phyloP scores from a whole-genome alignment of 108 stramenopile genomes.

The Nitzschia sp. region DNA sequence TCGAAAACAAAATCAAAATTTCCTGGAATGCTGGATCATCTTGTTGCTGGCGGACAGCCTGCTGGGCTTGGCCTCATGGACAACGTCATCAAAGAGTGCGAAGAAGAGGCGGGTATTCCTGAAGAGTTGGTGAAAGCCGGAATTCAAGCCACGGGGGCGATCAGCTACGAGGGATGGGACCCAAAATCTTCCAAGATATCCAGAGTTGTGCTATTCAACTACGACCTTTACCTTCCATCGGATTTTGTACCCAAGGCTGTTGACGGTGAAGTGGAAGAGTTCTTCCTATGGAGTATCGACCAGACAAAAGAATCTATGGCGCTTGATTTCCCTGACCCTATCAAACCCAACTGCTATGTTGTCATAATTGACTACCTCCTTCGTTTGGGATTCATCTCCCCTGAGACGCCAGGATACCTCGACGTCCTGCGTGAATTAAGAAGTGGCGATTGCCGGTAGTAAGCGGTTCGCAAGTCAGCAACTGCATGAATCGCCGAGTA shows the following conservation, averaged over 20 bases:
- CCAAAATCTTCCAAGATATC: conserved; percentile 45
- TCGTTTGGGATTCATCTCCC: conserved; percentile 57
- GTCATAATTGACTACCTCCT: conserved; percentile 87
- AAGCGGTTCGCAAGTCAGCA: too few species aligned
- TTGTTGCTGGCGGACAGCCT: conserved; percentile 90
- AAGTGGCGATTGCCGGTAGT: conserved; percentile 64
- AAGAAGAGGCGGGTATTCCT: conserved; percentile 88
- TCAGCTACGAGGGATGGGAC: conserved; percentile 66
- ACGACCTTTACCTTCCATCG: conserved; percentile 76
- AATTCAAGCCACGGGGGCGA: conserved; percentile 67
- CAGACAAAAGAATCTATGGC: conserved; percentile 63
- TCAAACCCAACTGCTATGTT: conserved; percentile 90
- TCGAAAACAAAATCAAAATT: conserved; percentile 80
- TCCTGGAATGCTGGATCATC: conserved; percentile 89
- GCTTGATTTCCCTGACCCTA: conserved; percentile 63
- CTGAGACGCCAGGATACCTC: conserved; percentile 76
- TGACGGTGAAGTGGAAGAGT: conserved; percentile 91
- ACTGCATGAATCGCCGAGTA: background rate
- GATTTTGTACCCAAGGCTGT: conserved; percentile 72
- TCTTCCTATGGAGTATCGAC: conserved; percentile 73
- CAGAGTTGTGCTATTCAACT: conserved; percentile 79
- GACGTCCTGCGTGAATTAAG: conserved; percentile 72
- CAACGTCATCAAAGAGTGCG: conserved; percentile 89
- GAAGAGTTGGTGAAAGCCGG: conserved; percentile 44
- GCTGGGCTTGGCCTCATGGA: conserved; percentile 77